Evolutionary conservation across 805 yeast genomes (phyloP), one percentile per base, ranked within the genome.

Genomic region (Pichia thaimueangensis): DNA sequence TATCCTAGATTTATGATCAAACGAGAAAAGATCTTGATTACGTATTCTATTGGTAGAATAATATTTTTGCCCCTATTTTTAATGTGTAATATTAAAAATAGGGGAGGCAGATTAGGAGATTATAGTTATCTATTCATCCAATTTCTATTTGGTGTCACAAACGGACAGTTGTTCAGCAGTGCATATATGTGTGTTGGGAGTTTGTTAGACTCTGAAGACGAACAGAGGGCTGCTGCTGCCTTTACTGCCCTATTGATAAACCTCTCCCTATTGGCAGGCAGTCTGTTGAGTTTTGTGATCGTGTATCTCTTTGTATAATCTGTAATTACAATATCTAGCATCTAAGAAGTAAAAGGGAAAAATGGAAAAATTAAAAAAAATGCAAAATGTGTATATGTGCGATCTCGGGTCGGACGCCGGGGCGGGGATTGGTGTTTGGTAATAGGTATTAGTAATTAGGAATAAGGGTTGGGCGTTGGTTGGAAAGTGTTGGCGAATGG

Each of bases 141-240:
- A 60, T 75, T 87, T 42, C 37, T 75, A 5, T 93, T 86, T 66
- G 98, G 98, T 0, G 53, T 86, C 34, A 78, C 95, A 5, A 88
- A 86, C 56, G 98, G 98, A 3, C 95, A 88, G 52, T 68, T 85
- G 23, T 73, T 84, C 40, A 81, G 95, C 6, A 74, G 86, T 22
- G 74, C 86, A 43, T 86, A 91, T 63, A 57, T 59, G 62, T 29
- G 50, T 9, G 56, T 60, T 24, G 59, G 62, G 8, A 45, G 46
- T 3, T 37, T 57, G 30, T 44, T 60, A 32, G 43, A 41, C 7
- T 69, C 71, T 1, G 86, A 78, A 27, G 71, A 72, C 17, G 91
- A 86, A 54, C 54, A 78, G 58, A 86, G 86, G 45, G 96, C 96
- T 0, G 96, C 97, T 1, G 96, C 96, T 35, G 97, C 97, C 3